These are phyloP conservation scores for Schwanniomyces etchellsii DNA, from an alignment of 1,139 yeast genomes.

Conservation along the genomic window DNA sequence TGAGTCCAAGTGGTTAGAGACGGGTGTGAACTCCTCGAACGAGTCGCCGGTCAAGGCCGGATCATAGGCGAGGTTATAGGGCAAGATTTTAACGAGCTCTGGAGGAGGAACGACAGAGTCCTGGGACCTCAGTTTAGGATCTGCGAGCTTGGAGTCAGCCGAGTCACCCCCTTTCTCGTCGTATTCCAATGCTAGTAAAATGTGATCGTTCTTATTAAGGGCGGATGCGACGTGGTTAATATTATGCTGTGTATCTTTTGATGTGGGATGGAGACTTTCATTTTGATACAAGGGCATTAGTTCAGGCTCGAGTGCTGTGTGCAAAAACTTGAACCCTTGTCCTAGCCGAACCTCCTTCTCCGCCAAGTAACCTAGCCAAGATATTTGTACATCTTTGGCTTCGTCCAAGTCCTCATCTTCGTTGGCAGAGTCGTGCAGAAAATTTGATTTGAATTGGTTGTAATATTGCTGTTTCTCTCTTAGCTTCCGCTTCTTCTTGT, in stretches of 20 bases:
- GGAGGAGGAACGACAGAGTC: constrained; percentile 15
- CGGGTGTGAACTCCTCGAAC: no score
- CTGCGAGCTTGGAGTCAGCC: constrained; percentile 2
- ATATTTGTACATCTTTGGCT: constrained; percentile 21
- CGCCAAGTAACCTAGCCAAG: constrained; percentile 38
- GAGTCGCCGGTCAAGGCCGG: constrained; percentile 20
- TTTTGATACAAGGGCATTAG: constrained; percentile 24
- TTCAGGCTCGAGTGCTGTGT: constrained; percentile 26
- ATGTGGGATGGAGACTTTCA: constrained; percentile 25
- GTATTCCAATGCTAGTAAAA: constrained; percentile 11
- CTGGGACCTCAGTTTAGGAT: no score
- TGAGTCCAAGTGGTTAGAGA: no score
- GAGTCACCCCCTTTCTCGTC: constrained; percentile 11
- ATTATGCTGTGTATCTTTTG: constrained; percentile 15
- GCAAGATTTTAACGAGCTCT: constrained; percentile 17
- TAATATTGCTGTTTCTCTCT: constrained; percentile 35
- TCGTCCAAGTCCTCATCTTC: constrained; percentile 21
- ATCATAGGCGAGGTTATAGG: constrained; percentile 28
- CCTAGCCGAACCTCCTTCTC: constrained; percentile 43
- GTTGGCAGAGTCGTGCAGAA: constrained; percentile 15
- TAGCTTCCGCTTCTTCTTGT: constrained; percentile 16
- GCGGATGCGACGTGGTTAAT: constrained; percentile 19
- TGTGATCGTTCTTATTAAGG: constrained; percentile 24
- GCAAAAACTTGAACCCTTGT: constrained; percentile 32
- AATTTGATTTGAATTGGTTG: constrained; percentile 27